These are phyloP conservation scores for Aspergillus bertholletiae DNA, from an alignment of 495 filamentous ascomycete species.

Conservation along the genomic window DNA sequence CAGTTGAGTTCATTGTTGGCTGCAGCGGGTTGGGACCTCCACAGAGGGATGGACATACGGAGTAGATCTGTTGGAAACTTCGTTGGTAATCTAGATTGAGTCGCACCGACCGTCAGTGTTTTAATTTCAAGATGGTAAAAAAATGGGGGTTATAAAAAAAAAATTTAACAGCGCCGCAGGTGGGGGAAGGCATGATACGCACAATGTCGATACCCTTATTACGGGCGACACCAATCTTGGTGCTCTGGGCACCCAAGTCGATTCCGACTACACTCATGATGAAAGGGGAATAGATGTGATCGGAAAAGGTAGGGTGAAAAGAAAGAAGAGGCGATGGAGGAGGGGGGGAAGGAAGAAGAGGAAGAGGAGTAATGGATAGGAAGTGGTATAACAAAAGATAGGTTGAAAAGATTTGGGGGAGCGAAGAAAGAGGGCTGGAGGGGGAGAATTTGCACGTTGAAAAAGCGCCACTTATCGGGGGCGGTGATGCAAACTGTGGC, in stretches of 20 bases:
- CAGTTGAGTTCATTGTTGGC: no score
- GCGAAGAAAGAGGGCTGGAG: slow-evolving; percentile 26
- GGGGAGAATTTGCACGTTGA: slow-evolving; percentile 37
- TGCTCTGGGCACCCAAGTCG: slow-evolving; percentile 96
- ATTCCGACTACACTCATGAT: slow-evolving; percentile 80
- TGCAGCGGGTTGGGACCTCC: not conserved
- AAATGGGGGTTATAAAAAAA: no score
- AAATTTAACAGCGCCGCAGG: no score
- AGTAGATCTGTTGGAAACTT: slow-evolving; percentile 97
- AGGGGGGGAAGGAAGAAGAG: no score
- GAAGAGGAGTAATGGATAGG: slow-evolving; percentile 29
- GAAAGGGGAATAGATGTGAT: slow-evolving; percentile 18
- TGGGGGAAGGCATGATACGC: slow-evolving; percentile 49
- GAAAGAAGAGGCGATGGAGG: slow-evolving; percentile 17
- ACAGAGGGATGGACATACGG: slow-evolving; percentile 55
- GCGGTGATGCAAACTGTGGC: slow-evolving; percentile 20
- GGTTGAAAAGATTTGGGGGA: no score
- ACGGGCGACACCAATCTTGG: slow-evolving; percentile 92
- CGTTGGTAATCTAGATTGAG: slow-evolving; percentile 80
- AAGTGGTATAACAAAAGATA: slow-evolving; percentile 7
- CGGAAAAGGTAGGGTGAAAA: slow-evolving; percentile 11
- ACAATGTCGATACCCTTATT: slow-evolving; percentile 99
- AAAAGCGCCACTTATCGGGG: slow-evolving; percentile 16
- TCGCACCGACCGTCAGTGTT: slow-evolving; percentile 18
- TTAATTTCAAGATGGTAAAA: not conserved